phyloP scores from a whole-genome alignment of 1,284 basidiomycete genomes.

The Microbotryum saponariae region DNA sequence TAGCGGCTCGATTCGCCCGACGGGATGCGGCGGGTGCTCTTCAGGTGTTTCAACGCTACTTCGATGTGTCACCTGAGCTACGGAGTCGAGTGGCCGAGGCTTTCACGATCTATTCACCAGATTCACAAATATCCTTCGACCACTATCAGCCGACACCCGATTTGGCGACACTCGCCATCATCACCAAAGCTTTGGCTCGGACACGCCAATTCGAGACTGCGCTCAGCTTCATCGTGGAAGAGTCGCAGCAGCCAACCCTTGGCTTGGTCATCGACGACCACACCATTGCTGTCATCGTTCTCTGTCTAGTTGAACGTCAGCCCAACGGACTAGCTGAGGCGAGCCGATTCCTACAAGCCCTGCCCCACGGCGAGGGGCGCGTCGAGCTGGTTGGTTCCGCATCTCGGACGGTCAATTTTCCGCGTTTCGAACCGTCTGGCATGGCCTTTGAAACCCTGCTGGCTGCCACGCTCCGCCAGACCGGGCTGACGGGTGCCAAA shows the following conservation, averaged over 20 bases:
- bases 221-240: constrained; percentile 5
- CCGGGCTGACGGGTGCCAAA: constrained; percentile 14
- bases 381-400: neutral
- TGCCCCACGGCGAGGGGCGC: constrained; percentile 9
- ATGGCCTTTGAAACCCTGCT: constrained; percentile 17
- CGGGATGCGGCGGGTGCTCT: constrained; percentile 13
- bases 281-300: constrained; percentile 11
- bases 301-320: constrained; percentile 5
- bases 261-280: constrained; percentile 6
- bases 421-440: neutral
- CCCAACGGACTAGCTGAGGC: constrained; percentile 11
- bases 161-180: constrained; percentile 15
- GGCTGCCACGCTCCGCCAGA: constrained; percentile 10
- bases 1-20: constrained; percentile 17
- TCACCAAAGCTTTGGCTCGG: constrained; percentile 15
- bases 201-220: constrained; percentile 11
- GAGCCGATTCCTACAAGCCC: constrained; percentile 10
- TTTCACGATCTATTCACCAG: neutral
- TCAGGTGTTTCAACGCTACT: constrained; percentile 15
- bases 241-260: neutral
- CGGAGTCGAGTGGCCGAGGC: neutral
- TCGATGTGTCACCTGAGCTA: constrained; percentile 8
- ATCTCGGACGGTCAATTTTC: neutral
- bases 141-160: constrained; percentile 16
- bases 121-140: neutral